Evolutionary conservation across 495 filamentous ascomycete genomes (phyloP).

Genomic region (Hypoxylon trugodes): DNA sequence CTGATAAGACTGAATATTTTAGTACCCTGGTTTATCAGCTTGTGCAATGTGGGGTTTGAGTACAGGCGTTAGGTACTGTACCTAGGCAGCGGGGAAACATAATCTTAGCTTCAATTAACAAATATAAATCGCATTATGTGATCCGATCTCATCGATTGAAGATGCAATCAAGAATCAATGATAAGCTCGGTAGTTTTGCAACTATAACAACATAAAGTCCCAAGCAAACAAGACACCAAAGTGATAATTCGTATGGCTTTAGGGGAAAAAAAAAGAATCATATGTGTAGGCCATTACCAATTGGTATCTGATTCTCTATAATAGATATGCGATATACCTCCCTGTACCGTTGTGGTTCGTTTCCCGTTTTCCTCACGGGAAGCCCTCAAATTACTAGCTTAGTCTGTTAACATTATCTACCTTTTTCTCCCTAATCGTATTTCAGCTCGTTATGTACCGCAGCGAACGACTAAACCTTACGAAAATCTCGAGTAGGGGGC

Average conservation of each 20-base stretch:
- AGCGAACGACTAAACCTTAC: conserved; percentile 37
- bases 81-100: too few species aligned
- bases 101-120: conserved; percentile 2
- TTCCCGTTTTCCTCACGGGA: conserved; percentile 16
- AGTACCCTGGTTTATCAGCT: conserved; percentile 32
- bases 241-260: too few species aligned
- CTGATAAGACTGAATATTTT: conserved; percentile 38
- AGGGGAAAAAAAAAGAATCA: not conserved
- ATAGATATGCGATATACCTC: conserved; percentile 24
- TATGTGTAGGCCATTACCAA: conserved; percentile 24
- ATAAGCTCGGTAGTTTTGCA: too few species aligned
- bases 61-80: too few species aligned
- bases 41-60: not conserved
- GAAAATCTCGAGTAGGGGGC: conserved; percentile 27
- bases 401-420: conserved; percentile 13
- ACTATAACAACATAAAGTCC: too few species aligned
- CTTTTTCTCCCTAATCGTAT: conserved; percentile 30
- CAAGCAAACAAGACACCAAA: too few species aligned
- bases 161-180: too few species aligned
- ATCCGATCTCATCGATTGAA: not conserved
- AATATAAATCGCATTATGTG: conserved; percentile 11
- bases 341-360: conserved; percentile 25
- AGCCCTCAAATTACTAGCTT: conserved; percentile 19
- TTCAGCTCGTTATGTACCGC: conserved; percentile 19
- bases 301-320: conserved; percentile 38